Evolutionary conservation across 257 asterid genomes (phyloP), one percentile per base, ranked within the genome.

Genomic region (Agastache rugosa): DNA sequence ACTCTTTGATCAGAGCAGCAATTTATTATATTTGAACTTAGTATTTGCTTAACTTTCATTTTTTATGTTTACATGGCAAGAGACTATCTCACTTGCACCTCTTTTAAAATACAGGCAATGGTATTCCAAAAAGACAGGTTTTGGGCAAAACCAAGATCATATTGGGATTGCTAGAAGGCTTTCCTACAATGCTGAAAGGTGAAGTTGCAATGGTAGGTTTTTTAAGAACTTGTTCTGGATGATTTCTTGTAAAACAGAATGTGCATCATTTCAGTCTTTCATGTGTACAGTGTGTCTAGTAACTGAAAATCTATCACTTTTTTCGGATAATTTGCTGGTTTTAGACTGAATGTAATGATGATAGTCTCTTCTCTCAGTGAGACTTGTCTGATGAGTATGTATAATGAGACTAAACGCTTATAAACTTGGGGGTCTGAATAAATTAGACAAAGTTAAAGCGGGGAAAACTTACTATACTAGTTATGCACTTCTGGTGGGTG

Each of bases 61-160:
- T 19, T 50, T 64, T 56, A 31, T 50, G 22, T 22, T 19, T 65
- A 11, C 45, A 47, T 17, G 50, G 63, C 66, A n/a, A 31, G 70
- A 67, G 68, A 77, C 12, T 63, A 29, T 35, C 51, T 69, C 39
- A 45, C 9, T 37, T 34, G 37, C 69, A 65, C 51, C 20, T 34
- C 51, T 70, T 31, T 31, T 45, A 56, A 66, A 39, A 29, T 69
- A 56, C 87, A 95, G 99, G 96, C 61, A 90, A 77, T 59, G 98
- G 96, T 71, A 77, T 63, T 70, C 97, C 97, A 10, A 71, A 77
- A 72, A 85, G 99, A 86, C 89, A 85, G 69, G 96, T 95, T 63
- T 59, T 95, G 83, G 99, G 99, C n/a, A 95, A 90, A 84, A 90
- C 91, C 90, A 92, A 90, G 85, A 70, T 92, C 81, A 68, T 95